A percentile compares a stretch with the other conserved stretches of the same genome.
phyloP scores from a whole-genome alignment of 2,329 filamentous ascomycete genomes.

The Arthrinium phaeospermum region DNA sequence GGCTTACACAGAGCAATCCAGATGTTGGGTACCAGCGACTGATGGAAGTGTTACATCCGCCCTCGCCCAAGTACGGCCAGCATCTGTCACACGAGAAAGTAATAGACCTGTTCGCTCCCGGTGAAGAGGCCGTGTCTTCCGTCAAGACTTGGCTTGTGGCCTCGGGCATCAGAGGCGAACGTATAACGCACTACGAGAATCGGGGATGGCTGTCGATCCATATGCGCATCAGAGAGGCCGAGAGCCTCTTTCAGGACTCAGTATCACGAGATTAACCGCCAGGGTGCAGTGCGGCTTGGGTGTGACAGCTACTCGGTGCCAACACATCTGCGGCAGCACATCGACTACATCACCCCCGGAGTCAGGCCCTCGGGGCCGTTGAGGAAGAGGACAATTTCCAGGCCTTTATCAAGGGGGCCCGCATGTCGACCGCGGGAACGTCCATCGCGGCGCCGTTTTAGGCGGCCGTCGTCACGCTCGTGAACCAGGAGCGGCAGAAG shows the following conservation, averaged over 20 bases:
- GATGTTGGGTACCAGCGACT: slow-evolving; percentile 13
- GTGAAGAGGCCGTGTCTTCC: slow-evolving; percentile 14
- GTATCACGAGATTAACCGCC: slow-evolving; percentile 20
- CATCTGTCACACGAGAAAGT: slow-evolving; percentile 21
- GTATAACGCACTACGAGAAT: background rate
- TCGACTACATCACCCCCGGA: slow-evolving; percentile 57
- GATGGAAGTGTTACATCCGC: slow-evolving; percentile 6
- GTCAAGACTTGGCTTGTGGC: slow-evolving; percentile 21
- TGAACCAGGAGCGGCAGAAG: slow-evolving; percentile 26
- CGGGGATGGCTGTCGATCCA: slow-evolving; percentile 17
- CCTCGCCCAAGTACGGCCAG: slow-evolving; percentile 18
- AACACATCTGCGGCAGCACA: slow-evolving; percentile 36
- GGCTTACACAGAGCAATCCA: slow-evolving; percentile 20
- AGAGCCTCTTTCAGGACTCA: slow-evolving; percentile 21
- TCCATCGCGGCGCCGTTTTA: slow-evolving; percentile 29
- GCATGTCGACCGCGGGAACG: slow-evolving; percentile 24
- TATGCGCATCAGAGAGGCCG: slow-evolving; percentile 18
- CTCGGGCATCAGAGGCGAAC: slow-evolving; percentile 17
- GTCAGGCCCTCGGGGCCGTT: slow-evolving; percentile 43
- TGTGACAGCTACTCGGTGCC: slow-evolving; percentile 17
- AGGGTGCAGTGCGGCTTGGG: slow-evolving; percentile 12
- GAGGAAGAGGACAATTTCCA: slow-evolving; percentile 17
- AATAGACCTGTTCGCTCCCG: slow-evolving; percentile 19
- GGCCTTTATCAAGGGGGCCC: slow-evolving; percentile 18
- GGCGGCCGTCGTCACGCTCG: slow-evolving; percentile 30